Evolutionary conservation across 129 eudicot genomes (phyloP), one percentile per base, ranked within the genome.

Genomic region (Rutidosis leptorrhynchoides): DNA sequence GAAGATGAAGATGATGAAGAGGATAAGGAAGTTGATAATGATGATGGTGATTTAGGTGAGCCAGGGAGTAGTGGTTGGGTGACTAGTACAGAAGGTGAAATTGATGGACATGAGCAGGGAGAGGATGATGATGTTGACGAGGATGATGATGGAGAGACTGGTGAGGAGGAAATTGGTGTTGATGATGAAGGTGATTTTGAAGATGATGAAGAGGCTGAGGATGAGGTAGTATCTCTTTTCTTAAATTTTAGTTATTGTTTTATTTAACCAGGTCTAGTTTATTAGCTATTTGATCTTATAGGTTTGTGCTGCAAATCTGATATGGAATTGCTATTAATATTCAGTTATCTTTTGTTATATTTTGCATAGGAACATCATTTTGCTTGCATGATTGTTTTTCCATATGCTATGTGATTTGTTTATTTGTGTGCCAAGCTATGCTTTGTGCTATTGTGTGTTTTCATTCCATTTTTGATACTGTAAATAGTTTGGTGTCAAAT

Each of bases 71-170:
- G 85, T 0, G 87, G 92, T 64, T 80, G 96, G 83, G 62, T 82
- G 29, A 76, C 78, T 2, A 82, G 92, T 69, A 80, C 95, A 2
- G 96, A 93, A 74, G 98, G 98, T 10, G 98, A 93, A 69, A 93
- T 93, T 69, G 98, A 93, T 80, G 98, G 86, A 6, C 98, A 93
- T 67, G 98, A 93, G 67, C 98, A 93, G 64, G 98, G 98, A 1
- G 98, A 93, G 66, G 98, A 88, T 25, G 98, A 85, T n/a, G n/a
- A 40, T 45, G 97, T 81, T 9, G 96, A 88, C 46, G 98, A 88
- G 76, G 96, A 92, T 80, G 96, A 93, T 73, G 78, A 86, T 74
- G 98, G 98, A 4, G 98, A 88, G 73, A 93, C 98, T 0, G 98
- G 90, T 3, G 98, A 93, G 68, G 98, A 88, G 58, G 98, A 83